Evolutionary conservation across 768 basidiomycete genomes (phyloP), one percentile per base, ranked within the genome.

Genomic region (Neoboletus magnificus): DNA sequence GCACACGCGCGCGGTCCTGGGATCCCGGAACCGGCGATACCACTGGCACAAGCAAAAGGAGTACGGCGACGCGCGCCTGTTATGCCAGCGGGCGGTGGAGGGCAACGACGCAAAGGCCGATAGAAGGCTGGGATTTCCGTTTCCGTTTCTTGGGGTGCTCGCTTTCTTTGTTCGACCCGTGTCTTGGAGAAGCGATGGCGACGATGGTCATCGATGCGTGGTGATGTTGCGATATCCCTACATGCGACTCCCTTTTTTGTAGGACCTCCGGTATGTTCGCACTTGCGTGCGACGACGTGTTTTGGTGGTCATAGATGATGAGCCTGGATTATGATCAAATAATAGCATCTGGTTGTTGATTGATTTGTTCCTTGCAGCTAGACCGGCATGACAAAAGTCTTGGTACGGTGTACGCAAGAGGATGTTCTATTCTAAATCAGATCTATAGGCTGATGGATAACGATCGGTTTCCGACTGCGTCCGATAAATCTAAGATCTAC

Each of bases 71-170:
- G 27, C 27, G 27, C 27, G 33, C 36, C 56, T 32, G 46, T 48
- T 42, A 23, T 46, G n/a, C 43, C 33, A 12, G 56, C 47, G 23
- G 62, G 47, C 0, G 52, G 42, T 20, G 50, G 46, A 23, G 53
- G 65, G 2, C 52, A 55, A 4, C 52, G 45, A 15, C 63, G 51
- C 48, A 58, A 39, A 43, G 37, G 41, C 35, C 59, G 43, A 30
- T 66, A 45, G 52, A 51, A 6, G 11, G 18, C 32, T 7, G 3
- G 4, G 29, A 4, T 33, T 30, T 22, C 32, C 29, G 11, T 23
- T 16, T 43, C 13, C n/a, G 10, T 29, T 40, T 53, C 37, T 43
- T 44, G 33, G 20, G 13, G 4, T 29, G 29, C n/a, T 8, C 6
- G 3, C 35, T 33, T 41, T 27, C n/a, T 18, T 44, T 20, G 2